Percentiles rank a stretch among this genome's conserved stretches.
phyloP scores from a whole-genome alignment of 2,329 filamentous ascomycete genomes.

The Xylaria sp. region DNA sequence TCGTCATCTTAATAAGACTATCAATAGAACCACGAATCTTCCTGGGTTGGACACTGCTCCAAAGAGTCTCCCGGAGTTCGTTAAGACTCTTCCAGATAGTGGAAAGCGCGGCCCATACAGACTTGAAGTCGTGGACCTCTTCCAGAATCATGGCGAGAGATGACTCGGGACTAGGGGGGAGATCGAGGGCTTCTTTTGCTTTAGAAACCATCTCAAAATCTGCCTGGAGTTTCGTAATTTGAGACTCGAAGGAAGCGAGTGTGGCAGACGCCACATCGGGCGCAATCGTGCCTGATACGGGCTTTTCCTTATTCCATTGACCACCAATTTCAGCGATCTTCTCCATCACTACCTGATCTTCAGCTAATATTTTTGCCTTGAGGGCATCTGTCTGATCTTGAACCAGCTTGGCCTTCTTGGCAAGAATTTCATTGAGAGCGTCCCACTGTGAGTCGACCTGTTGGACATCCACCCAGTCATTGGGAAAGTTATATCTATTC shows the following conservation, averaged over 20 bases:
- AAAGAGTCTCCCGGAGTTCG: constrained; percentile 89
- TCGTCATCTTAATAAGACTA: constrained; percentile 94
- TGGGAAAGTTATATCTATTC: constrained; percentile 92
- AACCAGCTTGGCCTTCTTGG: constrained; percentile 93
- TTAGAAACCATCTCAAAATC: constrained; percentile 95
- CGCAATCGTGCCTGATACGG: constrained; percentile 92
- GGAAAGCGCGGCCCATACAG: constrained; percentile 94
- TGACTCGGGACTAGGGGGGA: constrained; percentile 82
- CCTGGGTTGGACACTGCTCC: constrained; percentile 94
- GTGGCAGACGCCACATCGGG: constrained; percentile 89
- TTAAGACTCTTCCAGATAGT: constrained; percentile 98
- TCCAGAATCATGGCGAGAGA: constrained; percentile 88
- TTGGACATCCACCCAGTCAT: constrained; percentile 94
- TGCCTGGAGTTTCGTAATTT: constrained; percentile 84
- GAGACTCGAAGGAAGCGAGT: constrained; percentile 82
- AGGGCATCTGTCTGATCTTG: constrained; percentile 96
- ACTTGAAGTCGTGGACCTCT: constrained; percentile 98
- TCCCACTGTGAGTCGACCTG: constrained; percentile 98
- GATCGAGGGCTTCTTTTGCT: constrained; percentile 94
- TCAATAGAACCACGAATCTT: constrained; percentile 93
- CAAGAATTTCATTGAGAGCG: constrained; percentile 88
- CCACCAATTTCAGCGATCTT: constrained; percentile 86
- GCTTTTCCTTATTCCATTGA: constrained; percentile 97
- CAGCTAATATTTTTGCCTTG: constrained; percentile 91
- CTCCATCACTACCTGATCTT: constrained; percentile 90